These are phyloP conservation scores for Aspergillus campestris DNA, from an alignment of 495 filamentous ascomycete genomes.

Conservation along the genomic window DNA sequence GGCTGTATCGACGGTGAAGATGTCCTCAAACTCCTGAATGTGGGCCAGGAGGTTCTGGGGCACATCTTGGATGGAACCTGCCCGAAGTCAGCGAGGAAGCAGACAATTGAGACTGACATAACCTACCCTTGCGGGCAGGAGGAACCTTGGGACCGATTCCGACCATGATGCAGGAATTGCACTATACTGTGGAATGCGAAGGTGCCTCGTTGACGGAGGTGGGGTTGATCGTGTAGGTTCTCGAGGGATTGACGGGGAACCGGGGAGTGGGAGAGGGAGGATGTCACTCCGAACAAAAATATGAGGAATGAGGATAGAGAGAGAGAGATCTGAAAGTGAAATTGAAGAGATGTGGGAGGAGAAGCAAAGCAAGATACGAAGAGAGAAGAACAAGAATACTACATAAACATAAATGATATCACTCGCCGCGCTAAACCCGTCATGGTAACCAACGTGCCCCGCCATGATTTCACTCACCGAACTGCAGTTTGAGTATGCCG, in stretches of 20 bases:
- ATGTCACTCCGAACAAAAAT: background rate
- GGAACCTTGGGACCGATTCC: constrained; percentile 63
- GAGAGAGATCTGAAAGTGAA: constrained; percentile 4
- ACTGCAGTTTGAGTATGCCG: no score
- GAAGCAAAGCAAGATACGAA: background rate
- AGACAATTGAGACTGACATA: constrained; percentile 10
- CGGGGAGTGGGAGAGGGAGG: background rate
- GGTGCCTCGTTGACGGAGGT: no score
- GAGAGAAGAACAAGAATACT: background rate
- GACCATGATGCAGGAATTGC: constrained; percentile 51
- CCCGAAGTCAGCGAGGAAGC: constrained; percentile 16
- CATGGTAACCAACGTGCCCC: no score
- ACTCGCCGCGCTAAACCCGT: no score
- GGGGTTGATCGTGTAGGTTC: no score
- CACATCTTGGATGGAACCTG: constrained; percentile 71
- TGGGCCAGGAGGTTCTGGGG: constrained; percentile 77
- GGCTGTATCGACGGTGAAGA: constrained; percentile 67
- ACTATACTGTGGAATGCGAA: no score
- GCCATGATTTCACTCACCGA: no score
- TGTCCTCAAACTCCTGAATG: constrained; percentile 77
- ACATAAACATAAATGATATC: no score
- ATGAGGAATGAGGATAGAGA: background rate
- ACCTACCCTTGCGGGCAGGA: constrained; percentile 69
- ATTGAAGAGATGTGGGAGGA: constrained; percentile 2
- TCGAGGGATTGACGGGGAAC: no score